A percentile compares a stretch with the other conserved stretches of the same genome.
These are phyloP conservation scores for Backusella macrospora DNA, from an alignment of 192 early-diverging fungal species.

Conservation along the genomic window DNA sequence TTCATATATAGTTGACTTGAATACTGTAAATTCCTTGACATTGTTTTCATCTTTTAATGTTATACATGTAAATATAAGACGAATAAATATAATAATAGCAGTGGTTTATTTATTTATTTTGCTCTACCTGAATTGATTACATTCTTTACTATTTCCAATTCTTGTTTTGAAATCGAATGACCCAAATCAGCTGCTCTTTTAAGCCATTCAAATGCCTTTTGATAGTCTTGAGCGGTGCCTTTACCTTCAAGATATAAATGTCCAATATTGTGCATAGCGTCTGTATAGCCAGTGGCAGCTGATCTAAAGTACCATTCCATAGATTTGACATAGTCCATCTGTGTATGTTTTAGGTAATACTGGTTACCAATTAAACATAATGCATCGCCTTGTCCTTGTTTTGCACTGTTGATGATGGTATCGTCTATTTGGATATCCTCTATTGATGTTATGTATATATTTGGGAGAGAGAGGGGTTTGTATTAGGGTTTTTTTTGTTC, in stretches of 20 bases:
- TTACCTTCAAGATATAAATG: neutral
- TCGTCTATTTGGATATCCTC: conserved; percentile 9
- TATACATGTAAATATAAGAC: neutral
- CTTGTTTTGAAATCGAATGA: neutral
- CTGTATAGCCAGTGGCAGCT: conserved; percentile 3
- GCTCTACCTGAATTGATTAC: neutral
- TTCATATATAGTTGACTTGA: conserved; percentile 1
- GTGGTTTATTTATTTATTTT: neutral
- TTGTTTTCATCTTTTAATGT: neutral
- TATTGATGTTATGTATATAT: too few species aligned
- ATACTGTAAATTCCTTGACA: neutral
- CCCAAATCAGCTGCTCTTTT: conserved; percentile 4
- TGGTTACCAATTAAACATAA: neutral
- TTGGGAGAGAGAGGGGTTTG: too few species aligned
- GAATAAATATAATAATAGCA: too few species aligned
- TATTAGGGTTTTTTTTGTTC: too few species aligned
- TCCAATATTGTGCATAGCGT: neutral
- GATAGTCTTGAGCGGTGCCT: neutral
- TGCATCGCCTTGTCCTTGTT: conserved; percentile 2
- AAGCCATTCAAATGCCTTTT: neutral
- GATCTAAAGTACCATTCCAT: conserved; percentile 11
- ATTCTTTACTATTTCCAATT: neutral
- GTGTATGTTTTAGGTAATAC: neutral
- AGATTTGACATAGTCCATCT: conserved; percentile 1
- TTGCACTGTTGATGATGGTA: neutral